Percentiles rank a stretch among this genome's conserved stretches.
Conservation (phyloP, 768 basidiomycete genomes). For the Trametes meyenii region DNA sequence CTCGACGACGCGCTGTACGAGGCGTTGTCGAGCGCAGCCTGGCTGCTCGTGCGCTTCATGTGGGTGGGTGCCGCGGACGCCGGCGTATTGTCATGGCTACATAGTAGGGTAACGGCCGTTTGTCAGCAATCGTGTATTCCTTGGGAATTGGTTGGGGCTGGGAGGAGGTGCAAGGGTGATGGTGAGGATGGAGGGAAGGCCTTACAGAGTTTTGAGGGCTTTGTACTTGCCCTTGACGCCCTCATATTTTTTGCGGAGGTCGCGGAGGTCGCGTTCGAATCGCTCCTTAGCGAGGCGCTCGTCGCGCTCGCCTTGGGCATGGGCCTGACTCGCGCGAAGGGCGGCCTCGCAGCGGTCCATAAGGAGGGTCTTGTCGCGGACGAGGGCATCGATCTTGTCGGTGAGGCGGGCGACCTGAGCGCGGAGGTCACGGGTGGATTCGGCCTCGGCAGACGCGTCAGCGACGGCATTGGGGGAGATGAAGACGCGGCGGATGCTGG, state of each 20-base stretch:
- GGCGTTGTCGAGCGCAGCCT: conserved; percentile 24
- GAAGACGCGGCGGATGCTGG: conserved; percentile 54
- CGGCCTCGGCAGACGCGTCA: conserved; percentile 16
- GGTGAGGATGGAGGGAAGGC: background rate
- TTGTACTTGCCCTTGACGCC: conserved; percentile 27
- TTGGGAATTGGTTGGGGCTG: too few species aligned
- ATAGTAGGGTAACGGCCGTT: background rate
- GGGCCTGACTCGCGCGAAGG: conserved; percentile 37
- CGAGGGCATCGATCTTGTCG: conserved; percentile 41
- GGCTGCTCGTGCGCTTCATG: conserved; percentile 27
- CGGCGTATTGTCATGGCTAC: conserved; percentile 9
- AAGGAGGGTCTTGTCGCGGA: conserved; percentile 46
- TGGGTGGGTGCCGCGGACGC: background rate
- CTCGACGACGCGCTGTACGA: conserved; percentile 6
- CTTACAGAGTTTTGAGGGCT: conserved; percentile 23
- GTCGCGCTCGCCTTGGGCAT: conserved; percentile 36
- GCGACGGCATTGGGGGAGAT: conserved; percentile 32
- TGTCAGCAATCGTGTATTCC: background rate
- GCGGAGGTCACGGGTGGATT: conserved; percentile 24
- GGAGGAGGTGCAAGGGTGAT: too few species aligned
- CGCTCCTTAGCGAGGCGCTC: conserved; percentile 28
- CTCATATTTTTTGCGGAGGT: conserved; percentile 25
- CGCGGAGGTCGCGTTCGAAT: conserved; percentile 22
- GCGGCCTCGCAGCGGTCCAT: conserved; percentile 47
- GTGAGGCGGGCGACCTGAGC: conserved; percentile 43